Percentiles rank a stretch among this genome's conserved stretches.
These are phyloP conservation scores for Pythium aristosporum DNA, from an alignment of 352 stramenopile species.

Conservation along the genomic window DNA sequence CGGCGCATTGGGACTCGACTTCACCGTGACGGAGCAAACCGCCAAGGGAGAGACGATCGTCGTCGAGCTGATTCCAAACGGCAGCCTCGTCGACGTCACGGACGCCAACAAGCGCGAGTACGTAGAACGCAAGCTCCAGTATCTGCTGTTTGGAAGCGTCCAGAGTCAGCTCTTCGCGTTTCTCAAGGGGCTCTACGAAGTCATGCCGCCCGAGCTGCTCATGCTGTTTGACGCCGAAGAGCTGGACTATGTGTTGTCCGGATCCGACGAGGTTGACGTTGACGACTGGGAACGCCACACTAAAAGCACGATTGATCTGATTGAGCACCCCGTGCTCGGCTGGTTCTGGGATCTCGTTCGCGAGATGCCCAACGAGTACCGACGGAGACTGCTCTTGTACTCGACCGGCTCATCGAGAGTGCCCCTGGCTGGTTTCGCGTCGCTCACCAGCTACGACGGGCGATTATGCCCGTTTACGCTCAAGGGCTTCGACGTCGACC, in stretches of 20 bases:
- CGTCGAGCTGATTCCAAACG: conserved; percentile 36
- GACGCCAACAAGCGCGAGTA: conserved; percentile 95
- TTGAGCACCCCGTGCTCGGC: conserved; percentile 30
- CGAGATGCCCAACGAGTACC: conserved; percentile 79
- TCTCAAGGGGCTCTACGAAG: conserved; percentile 94
- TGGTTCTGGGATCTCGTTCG: conserved; percentile 98
- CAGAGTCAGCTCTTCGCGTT: conserved; percentile 52
- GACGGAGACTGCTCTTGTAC: conserved; percentile 72
- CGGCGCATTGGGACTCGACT: too few relatives aligned
- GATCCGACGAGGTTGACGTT: conserved; percentile 94
- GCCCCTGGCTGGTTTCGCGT: conserved; percentile 66
- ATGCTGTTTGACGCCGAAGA: conserved; percentile 97
- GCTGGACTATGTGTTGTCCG: conserved; percentile 96
- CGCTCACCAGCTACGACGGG: conserved; percentile 81
- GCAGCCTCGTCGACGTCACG: conserved; percentile 78
- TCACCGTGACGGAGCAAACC: too few relatives aligned
- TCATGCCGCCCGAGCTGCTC: conserved; percentile 92
- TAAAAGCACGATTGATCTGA: conserved; percentile 45
- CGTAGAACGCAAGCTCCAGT: conserved; percentile 75
- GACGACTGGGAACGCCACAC: conserved; percentile 95
- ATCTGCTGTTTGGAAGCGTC: conserved; percentile 57
- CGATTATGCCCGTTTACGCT: conserved; percentile 73
- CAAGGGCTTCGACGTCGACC: conserved; percentile 43
- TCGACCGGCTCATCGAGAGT: conserved; percentile 77
- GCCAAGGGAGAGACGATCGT: too few relatives aligned